Percentiles rank a stretch among this genome's conserved stretches.
These are phyloP conservation scores for Fereydounia khargensis DNA, from an alignment of 1,284 basidiomycete genomes.

Conservation along the genomic window DNA sequence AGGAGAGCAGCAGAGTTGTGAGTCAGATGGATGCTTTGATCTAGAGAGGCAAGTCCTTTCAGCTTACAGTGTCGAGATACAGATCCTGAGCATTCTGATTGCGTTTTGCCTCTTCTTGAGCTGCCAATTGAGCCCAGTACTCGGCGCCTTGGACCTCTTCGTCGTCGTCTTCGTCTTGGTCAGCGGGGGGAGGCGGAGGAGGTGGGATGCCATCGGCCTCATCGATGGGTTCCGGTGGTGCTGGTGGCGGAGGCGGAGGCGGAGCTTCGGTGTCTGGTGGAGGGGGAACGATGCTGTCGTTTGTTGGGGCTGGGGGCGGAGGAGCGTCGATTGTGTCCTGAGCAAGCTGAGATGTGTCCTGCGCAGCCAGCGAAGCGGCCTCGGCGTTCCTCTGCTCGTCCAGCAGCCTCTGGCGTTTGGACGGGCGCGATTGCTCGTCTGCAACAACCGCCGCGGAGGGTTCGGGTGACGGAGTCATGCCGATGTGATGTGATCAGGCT, in stretches of 20 bases:
- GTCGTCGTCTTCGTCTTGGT: slow-evolving; percentile 17
- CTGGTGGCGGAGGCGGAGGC: background rate
- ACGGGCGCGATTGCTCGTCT: too few species aligned
- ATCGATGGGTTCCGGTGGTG: background rate
- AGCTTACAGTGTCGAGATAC: slow-evolving; percentile 95
- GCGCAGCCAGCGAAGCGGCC: background rate
- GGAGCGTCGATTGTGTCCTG: background rate
- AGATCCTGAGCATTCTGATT: slow-evolving; percentile 70
- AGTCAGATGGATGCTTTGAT: slow-evolving; percentile 5
- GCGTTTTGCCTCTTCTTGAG: slow-evolving; percentile 44
- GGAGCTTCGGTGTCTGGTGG: background rate
- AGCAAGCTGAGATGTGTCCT: background rate
- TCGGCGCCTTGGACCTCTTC: slow-evolving; percentile 29
- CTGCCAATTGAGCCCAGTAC: slow-evolving; percentile 38
- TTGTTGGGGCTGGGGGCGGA: background rate
- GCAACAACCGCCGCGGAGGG: too few species aligned
- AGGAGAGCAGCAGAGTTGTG: too few species aligned
- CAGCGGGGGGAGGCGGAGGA: slow-evolving; percentile 10
- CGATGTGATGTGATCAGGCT: too few species aligned
- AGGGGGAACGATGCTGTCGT: background rate
- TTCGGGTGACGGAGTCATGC: too few species aligned
- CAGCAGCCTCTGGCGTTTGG: too few species aligned
- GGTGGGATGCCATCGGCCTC: slow-evolving; percentile 1
- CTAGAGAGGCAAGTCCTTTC: too few species aligned
- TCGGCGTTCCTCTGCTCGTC: too few species aligned